phyloP scores from a whole-genome alignment of 805 yeast genomes.

The Spathaspora girioi region DNA sequence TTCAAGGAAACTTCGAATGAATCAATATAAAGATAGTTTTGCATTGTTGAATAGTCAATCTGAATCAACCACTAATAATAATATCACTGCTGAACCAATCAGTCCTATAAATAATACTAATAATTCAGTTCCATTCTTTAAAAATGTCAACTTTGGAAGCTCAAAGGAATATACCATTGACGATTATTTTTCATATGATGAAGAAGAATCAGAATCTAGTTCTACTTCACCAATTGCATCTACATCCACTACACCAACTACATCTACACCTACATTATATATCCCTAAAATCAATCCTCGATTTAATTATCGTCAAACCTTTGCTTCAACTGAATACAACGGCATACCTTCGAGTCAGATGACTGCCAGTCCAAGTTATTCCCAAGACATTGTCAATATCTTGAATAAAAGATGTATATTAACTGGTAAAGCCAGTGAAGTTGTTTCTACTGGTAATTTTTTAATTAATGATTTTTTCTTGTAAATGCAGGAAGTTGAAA shows the following conservation, averaged over 20 bases:
- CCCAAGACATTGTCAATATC: slow-evolving; percentile 26
- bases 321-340: slow-evolving; percentile 3
- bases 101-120: slow-evolving; percentile 1
- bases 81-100: background rate
- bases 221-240: slow-evolving; percentile 3
- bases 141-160: slow-evolving; percentile 31
- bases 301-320: slow-evolving; percentile 6
- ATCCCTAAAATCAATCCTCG: slow-evolving; percentile 8
- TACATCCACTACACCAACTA: slow-evolving; percentile 7
- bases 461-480: slow-evolving; percentile 42
- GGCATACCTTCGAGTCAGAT: slow-evolving; percentile 17
- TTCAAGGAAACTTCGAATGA: slow-evolving; percentile 17
- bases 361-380: background rate
- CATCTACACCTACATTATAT: slow-evolving; percentile 6
- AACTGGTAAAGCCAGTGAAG: slow-evolving; percentile 41
- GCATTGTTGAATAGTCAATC: slow-evolving; percentile 21
- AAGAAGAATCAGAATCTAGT: slow-evolving; percentile 8
- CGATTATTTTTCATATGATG: slow-evolving; percentile 34
- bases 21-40: slow-evolving; percentile 32
- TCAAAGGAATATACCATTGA: slow-evolving; percentile 26
- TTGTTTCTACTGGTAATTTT: slow-evolving; percentile 40
- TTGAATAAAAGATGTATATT: slow-evolving; percentile 34
- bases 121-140: slow-evolving; percentile 31
- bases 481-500: slow-evolving; percentile 12
- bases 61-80: background rate